A percentile compares a stretch with the other conserved stretches of the same genome.
These are phyloP conservation scores for Starmerella tilneyi DNA, from an alignment of 805 yeast species.

Conservation along the genomic window DNA sequence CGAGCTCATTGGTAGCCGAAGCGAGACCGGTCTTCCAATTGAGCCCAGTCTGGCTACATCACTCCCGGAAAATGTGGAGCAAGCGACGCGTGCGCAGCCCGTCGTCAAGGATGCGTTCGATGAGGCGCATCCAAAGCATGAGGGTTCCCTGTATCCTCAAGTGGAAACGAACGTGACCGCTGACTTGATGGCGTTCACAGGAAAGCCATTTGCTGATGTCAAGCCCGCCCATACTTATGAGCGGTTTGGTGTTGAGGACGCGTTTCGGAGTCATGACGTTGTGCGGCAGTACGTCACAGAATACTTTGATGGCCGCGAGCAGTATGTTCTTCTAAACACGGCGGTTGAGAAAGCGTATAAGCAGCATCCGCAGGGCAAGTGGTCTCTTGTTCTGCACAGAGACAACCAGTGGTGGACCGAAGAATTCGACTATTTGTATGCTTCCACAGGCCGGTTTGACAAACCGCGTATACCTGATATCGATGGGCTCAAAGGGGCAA, in stretches of 20 bases:
- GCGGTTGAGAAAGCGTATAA: constrained; percentile 17
- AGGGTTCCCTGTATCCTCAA: constrained; percentile 15
- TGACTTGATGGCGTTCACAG: constrained; percentile 18
- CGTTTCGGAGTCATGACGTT: constrained; percentile 16
- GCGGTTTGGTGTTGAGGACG: constrained; percentile 18
- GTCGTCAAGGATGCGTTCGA: not conserved
- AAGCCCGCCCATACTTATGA: constrained; percentile 12
- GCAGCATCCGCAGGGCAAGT: constrained; percentile 9
- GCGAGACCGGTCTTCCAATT: constrained; percentile 6
- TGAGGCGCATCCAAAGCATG: not conserved
- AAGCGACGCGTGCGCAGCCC: constrained; percentile 7
- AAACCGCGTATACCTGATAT: constrained; percentile 28
- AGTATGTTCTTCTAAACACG: constrained; percentile 9
- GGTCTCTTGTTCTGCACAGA: constrained; percentile 10
- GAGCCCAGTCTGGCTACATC: not conserved
- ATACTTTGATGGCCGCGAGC: constrained; percentile 9
- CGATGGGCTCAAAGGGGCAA: constrained; percentile 24
- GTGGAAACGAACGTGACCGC: constrained; percentile 21
- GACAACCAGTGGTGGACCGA: constrained; percentile 14
- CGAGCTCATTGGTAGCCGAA: constrained; percentile 12
- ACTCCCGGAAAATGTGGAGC: constrained; percentile 1
- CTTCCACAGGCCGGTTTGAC: constrained; percentile 27
- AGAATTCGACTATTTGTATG: constrained; percentile 24
- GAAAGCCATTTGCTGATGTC: constrained; percentile 10
- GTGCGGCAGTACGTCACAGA: constrained; percentile 16